Evolutionary conservation across 1,139 yeast genomes (phyloP), one percentile per base, ranked within the genome.

Genomic region (Yamadazyma taylorii): DNA sequence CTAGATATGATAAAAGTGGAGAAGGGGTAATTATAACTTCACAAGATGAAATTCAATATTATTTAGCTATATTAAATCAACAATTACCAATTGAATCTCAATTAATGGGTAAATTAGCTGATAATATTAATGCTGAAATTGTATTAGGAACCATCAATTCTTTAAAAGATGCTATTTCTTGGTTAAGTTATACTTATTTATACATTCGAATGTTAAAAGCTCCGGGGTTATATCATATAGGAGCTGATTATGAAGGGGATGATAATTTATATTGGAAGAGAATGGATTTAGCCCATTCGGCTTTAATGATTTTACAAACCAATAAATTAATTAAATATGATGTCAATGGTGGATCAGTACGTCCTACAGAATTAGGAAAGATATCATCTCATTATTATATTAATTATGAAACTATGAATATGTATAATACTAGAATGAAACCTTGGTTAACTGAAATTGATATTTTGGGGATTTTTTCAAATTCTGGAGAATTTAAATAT

Each of bases 51-150:
- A 72, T 92, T 17, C 94, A 87, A 47, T 90, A 89, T 54, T 92
- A 89, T 53, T 70, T 92, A 56, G 95, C 97, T 0, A 75, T 92
- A 17, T 68, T 90, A 48, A 90, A 88, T 56, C 95, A 90, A 47
- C 96, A 90, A 53, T 64, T 90, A 26, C 96, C 97, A 0, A 90
- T 92, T 36, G 97, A 92, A 58, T 87, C 96, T 2, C 96, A 88
- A 54, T 61, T 92, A 42, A 76, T 87, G 67, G 62, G 81, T 17
- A 79, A 73, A 46, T 56, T 92, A 17, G 81, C 84, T 0, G 97
- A 89, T 56, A 75, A 66, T 43, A 51, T 92, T 33, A 92, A 92
- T 61, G 97, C 97, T 0, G 98, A 92, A 57, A 69, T 92, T 33
- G 95, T 81, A 2, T 58, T 79, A 7, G 96, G 96, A 0, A 70